These are phyloP conservation scores for Saccharomyces hybrid DNA, from an alignment of 1,139 yeast species.

Conservation along the genomic window DNA sequence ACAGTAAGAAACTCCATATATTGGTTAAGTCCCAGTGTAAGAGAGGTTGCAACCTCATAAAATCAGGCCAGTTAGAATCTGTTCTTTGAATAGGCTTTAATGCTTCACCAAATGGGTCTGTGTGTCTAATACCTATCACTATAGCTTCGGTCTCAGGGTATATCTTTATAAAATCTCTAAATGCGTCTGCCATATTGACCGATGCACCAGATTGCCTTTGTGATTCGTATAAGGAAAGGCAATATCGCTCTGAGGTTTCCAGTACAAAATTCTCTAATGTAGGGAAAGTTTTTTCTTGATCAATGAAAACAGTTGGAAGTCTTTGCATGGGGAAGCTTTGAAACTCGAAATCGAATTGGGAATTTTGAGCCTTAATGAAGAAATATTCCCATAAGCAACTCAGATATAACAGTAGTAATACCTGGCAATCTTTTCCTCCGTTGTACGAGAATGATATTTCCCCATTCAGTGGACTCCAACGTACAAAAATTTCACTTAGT, in stretches of 20 bases:
- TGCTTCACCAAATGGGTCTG: conserved; percentile 30
- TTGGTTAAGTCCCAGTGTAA: conserved; percentile 30
- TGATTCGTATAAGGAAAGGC: conserved; percentile 27
- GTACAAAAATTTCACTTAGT: conserved; percentile 22
- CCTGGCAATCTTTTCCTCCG: conserved; percentile 35
- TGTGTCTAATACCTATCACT: conserved; percentile 30
- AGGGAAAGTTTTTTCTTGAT: conserved; percentile 25
- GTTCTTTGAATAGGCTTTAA: conserved; percentile 28
- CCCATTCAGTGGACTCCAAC: conserved; percentile 28
- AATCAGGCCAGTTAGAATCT: conserved; percentile 31
- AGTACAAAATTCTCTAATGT: conserved; percentile 25
- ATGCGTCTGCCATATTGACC: conserved; percentile 27
- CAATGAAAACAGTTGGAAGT: conserved; percentile 29
- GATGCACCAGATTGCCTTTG: conserved; percentile 11
- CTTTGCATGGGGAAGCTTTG: conserved; percentile 23
- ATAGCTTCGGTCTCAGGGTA: conserved; percentile 27
- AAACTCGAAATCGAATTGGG: conserved; percentile 19
- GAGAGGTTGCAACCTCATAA: conserved; percentile 31
- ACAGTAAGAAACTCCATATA: conserved; percentile 31
- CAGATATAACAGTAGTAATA: conserved; percentile 26
- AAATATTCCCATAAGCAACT: conserved; percentile 31
- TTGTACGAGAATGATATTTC: conserved; percentile 32
- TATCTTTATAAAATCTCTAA: conserved; percentile 19
- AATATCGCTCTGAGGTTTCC: conserved; percentile 21
- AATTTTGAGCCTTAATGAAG: conserved; percentile 8